Conservation (phyloP, 176 grass and related monocot species). For the Phragmites australis region DNA sequence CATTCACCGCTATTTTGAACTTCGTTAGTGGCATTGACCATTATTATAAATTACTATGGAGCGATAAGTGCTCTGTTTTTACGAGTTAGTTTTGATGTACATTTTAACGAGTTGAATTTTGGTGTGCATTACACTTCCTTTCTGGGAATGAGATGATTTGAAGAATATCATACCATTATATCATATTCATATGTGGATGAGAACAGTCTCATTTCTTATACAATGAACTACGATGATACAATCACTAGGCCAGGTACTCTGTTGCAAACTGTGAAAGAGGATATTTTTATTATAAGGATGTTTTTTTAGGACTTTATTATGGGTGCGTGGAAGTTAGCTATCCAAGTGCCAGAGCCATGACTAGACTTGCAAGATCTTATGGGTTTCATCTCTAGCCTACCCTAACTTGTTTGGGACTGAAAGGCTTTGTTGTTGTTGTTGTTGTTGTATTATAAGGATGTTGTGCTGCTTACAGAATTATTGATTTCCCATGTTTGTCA, state of each 20-base stretch:
- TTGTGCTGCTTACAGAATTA: neutral
- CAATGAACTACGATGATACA: neutral
- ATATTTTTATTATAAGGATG: neutral
- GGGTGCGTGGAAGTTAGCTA: too few relatives aligned
- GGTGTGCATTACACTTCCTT: neutral
- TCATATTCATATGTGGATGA: neutral
- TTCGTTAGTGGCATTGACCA: neutral
- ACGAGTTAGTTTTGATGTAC: neutral
- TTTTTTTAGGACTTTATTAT: too few relatives aligned
- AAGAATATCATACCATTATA: neutral
- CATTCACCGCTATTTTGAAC: neutral
- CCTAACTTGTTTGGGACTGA: too few relatives aligned
- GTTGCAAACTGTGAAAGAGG: neutral
- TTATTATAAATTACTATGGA: neutral
- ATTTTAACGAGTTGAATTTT: neutral
- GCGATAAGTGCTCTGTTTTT: neutral
- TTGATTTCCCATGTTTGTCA: neutral
- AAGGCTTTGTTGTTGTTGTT: too few relatives aligned
- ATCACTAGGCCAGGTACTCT: neutral
- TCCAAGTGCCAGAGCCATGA: too few relatives aligned
- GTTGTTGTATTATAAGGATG: neutral
- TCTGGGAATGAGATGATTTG: neutral
- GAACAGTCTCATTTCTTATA: slow-evolving; percentile 4
- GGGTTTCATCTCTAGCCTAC: too few relatives aligned
- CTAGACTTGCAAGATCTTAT: too few relatives aligned